Percentiles rank a stretch among this genome's conserved stretches.
Conservation (phyloP, 164 flowering plant species). For the Berberis vulgaris region DNA sequence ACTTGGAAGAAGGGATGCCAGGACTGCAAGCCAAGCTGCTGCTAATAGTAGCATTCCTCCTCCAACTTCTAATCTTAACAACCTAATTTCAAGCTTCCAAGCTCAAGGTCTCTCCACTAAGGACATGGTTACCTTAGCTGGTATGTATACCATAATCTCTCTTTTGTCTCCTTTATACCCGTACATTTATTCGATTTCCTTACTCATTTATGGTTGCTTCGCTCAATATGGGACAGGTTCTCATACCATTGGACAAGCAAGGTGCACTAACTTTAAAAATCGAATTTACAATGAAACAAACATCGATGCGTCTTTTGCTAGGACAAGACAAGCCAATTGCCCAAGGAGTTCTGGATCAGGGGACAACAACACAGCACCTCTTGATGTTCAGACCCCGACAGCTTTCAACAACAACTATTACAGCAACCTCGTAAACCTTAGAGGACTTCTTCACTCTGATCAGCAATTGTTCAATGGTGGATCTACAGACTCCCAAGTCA, state of each 20-base stretch:
- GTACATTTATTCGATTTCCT: not conserved
- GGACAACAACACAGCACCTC: slow-evolving; percentile 16
- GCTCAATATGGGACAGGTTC: slow-evolving; percentile 1
- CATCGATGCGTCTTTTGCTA: slow-evolving; percentile 12
- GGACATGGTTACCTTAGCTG: slow-evolving; percentile 46
- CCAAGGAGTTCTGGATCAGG: slow-evolving; percentile 13
- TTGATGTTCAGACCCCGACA: slow-evolving; percentile 14
- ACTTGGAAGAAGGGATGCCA: slow-evolving; percentile 42
- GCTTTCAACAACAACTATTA: slow-evolving; percentile 13
- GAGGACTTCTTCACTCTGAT: slow-evolving; percentile 18
- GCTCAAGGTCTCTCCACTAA: slow-evolving; percentile 30
- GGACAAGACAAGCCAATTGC: slow-evolving; percentile 5
- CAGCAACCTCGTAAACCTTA: slow-evolving; percentile 8
- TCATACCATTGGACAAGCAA: slow-evolving; percentile 21
- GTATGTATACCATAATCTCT: slow-evolving; percentile 6
- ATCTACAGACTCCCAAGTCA: slow-evolving; percentile 16
- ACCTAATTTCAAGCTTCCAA: slow-evolving; percentile 21
- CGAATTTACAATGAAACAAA: slow-evolving; percentile 18
- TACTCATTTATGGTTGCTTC: not conserved
- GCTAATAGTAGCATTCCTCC: slow-evolving; percentile 17
- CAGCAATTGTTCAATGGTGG: slow-evolving; percentile 16
- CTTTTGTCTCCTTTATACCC: not conserved
- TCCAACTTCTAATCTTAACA: too few relatives aligned
- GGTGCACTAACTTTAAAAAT: slow-evolving; percentile 11
- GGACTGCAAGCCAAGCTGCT: slow-evolving; percentile 32